phyloP scores from a whole-genome alignment of 805 yeast genomes.

The Hanseniaspora lindneri region DNA sequence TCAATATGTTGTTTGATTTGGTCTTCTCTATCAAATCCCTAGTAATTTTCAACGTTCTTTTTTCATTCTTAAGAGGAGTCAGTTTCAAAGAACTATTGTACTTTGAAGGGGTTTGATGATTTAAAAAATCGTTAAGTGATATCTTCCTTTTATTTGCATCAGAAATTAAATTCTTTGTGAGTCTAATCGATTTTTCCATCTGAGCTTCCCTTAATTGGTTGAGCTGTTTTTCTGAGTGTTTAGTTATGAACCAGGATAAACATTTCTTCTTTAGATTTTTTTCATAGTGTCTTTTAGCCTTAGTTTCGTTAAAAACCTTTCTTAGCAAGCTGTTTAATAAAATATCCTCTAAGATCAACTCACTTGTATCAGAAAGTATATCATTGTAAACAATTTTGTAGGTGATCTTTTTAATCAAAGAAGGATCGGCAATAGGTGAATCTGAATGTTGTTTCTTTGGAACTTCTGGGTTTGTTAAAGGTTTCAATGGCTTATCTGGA shows the following conservation, averaged over 20 bases:
- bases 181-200: slow-evolving; percentile 33
- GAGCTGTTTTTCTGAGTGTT: too few relatives aligned
- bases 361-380: slow-evolving; percentile 7
- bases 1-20: not conserved
- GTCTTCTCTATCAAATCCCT: not conserved
- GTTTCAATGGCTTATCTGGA: slow-evolving; percentile 6
- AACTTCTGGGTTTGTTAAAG: not conserved
- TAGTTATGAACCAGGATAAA: too few relatives aligned
- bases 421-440: slow-evolving; percentile 6
- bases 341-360: not conserved
- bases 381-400: slow-evolving; percentile 14
- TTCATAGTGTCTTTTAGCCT: slow-evolving; percentile 36
- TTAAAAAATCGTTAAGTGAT: slow-evolving; percentile 14
- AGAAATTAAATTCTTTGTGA: slow-evolving; percentile 30
- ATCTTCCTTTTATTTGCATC: slow-evolving; percentile 23
- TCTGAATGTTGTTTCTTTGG: slow-evolving; percentile 5
- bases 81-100: not conserved
- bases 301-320: slow-evolving; percentile 27
- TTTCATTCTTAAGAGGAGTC: slow-evolving; percentile 13
- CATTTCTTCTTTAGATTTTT: slow-evolving; percentile 26
- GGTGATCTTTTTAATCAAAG: slow-evolving; percentile 11
- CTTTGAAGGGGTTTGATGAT: not conserved
- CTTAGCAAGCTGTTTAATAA: not conserved
- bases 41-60: slow-evolving; percentile 4
- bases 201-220: slow-evolving; percentile 30